Evolutionary conservation across 257 asterid species (phyloP).

Genomic region (Ehretia macrophylla): DNA sequence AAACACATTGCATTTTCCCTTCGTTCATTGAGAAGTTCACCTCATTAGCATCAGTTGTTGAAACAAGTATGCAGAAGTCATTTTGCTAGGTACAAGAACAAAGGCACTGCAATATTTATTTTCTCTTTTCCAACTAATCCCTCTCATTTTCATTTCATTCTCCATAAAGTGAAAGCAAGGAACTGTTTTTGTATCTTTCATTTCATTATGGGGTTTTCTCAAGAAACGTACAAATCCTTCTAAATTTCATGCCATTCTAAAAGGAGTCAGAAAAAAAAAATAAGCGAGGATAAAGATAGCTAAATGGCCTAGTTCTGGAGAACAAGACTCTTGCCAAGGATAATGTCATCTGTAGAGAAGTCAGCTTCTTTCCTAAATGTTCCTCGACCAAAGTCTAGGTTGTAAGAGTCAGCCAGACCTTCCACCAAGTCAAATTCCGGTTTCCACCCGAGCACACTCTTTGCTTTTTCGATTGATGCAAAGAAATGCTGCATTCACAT

Average conservation of each 20-base stretch:
- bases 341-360: conserved; percentile 89
- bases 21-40: too few species aligned
- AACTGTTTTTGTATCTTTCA: background rate
- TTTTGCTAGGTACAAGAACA: too few species aligned
- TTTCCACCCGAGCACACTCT: conserved; percentile 71
- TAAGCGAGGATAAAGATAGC: background rate
- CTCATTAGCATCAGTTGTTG: too few species aligned
- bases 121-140: background rate
- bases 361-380: conserved; percentile 89
- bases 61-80: too few species aligned
- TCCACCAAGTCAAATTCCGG: conserved; percentile 75
- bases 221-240: background rate
- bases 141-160: background rate
- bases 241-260: background rate
- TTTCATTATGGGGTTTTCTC: background rate
- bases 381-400: conserved; percentile 91
- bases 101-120: background rate
- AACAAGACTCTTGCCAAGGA: conserved; percentile 77
- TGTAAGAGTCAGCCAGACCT: conserved; percentile 88
- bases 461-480: conserved; percentile 85
- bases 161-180: background rate
- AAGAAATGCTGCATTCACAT: conserved; percentile 78
- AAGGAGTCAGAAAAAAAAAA: too few species aligned
- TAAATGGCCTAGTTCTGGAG: conserved; percentile 35
- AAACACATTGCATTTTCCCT: too few species aligned